Evolutionary conservation across 2,329 filamentous ascomycete genomes (phyloP).

Genomic region (Aspergillus ochraceus): DNA sequence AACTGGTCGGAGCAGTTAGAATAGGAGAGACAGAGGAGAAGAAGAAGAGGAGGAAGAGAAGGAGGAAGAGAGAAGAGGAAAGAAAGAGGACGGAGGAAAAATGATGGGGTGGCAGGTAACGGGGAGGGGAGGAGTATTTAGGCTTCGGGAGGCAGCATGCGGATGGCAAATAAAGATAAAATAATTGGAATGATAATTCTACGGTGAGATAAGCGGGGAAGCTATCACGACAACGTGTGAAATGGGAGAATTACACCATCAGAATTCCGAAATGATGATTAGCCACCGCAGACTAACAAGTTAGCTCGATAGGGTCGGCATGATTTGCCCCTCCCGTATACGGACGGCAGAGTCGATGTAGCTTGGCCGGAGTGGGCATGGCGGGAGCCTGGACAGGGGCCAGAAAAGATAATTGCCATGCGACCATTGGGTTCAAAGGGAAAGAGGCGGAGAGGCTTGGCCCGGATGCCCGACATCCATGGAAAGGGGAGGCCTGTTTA

Average conservation of each 20-base stretch:
- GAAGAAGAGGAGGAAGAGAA: neutral
- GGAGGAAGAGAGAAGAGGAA: neutral
- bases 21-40: neutral
- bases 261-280: neutral
- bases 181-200: neutral
- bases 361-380: too few species aligned
- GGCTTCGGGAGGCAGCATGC: neutral
- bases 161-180: neutral
- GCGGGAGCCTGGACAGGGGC: too few species aligned
- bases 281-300: neutral
- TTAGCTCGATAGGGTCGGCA: neutral
- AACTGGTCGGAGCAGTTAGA: too few species aligned
- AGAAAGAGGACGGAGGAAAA: neutral
- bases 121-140: constrained; percentile 6
- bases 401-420: too few species aligned
- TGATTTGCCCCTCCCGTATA: neutral
- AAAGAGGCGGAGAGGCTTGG: neutral
- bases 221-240: neutral
- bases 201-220: neutral
- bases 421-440: neutral
- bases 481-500: neutral
- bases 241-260: neutral
- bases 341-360: neutral
- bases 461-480: neutral
- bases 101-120: neutral